These are phyloP conservation scores for Thoreauomyces humboldtii DNA, from an alignment of 192 early-diverging fungal genomes.

Conservation along the genomic window DNA sequence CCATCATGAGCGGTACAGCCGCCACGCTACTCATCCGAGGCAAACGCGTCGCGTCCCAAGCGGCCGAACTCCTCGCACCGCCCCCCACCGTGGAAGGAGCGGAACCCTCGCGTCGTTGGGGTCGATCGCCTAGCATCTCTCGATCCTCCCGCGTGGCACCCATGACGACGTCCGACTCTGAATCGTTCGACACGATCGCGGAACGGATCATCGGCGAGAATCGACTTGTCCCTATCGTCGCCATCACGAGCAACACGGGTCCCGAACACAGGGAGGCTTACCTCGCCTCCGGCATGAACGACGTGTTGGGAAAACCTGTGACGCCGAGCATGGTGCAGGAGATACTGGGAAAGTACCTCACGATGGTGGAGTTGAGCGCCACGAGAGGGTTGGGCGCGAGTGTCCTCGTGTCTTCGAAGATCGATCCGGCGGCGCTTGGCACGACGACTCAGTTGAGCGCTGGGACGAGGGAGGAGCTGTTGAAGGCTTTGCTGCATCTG, in stretches of 20 bases:
- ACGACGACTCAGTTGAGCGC: too few relatives aligned
- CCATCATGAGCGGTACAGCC: neutral
- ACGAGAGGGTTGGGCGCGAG: neutral
- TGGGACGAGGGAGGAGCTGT: too few relatives aligned
- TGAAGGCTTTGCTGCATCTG: too few relatives aligned
- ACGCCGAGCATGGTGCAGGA: conserved; percentile 2
- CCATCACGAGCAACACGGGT: neutral
- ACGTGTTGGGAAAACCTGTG: conserved; percentile 2
- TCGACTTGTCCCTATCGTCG: conserved; percentile 12
- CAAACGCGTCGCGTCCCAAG: neutral
- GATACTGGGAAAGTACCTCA: conserved; percentile 9
- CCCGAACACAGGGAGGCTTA: neutral
- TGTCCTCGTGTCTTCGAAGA: too few relatives aligned
- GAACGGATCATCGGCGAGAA: conserved; percentile 15
- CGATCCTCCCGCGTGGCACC: neutral
- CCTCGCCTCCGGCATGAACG: conserved; percentile 12
- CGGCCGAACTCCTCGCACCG: too few relatives aligned
- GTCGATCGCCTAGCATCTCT: neutral
- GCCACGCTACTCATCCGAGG: conserved; percentile 12
- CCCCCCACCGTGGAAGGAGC: too few relatives aligned
- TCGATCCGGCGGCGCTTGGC: too few relatives aligned
- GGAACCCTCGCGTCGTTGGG: neutral
- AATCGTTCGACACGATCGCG: neutral
- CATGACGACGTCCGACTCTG: too few relatives aligned
- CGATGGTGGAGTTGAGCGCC: neutral